Conservation (phyloP, 495 filamentous ascomycete species). For the Extremus antarcticus region DNA sequence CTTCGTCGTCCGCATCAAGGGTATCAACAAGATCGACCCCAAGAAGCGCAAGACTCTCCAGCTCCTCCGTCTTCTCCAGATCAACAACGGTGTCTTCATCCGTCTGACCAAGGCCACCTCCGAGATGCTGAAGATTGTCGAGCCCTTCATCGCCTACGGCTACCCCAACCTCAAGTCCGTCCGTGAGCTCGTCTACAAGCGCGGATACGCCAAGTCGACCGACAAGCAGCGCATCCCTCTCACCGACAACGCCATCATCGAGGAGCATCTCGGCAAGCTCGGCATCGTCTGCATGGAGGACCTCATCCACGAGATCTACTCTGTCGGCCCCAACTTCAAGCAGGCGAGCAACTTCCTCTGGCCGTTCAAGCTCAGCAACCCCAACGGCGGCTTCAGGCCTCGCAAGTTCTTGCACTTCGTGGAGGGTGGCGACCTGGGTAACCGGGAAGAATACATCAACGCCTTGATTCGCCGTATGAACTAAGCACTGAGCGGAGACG, state of each 20-base stretch:
- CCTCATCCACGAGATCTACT: constrained; percentile 98
- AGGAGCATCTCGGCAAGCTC: constrained; percentile 91
- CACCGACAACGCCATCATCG: constrained; percentile 95
- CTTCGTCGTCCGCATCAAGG: constrained; percentile 99
- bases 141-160: constrained; percentile 97
- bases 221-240: constrained; percentile 91
- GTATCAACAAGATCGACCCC: constrained; percentile 99
- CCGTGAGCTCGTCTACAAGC: constrained; percentile 99
- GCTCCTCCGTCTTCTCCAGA: constrained; percentile 96
- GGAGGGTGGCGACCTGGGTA: constrained; percentile 95
- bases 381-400: constrained; percentile 85
- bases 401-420: constrained; percentile 99
- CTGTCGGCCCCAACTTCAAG: constrained; percentile 99
- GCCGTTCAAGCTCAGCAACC: constrained; percentile 99
- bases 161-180: constrained; percentile 98
- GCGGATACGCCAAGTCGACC: constrained; percentile 85
- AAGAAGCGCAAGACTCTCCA: constrained; percentile 99
- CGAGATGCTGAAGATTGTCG: constrained; percentile 96
- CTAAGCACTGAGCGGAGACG: too few relatives aligned
- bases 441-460: constrained; percentile 99
- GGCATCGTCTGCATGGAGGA: constrained; percentile 99
- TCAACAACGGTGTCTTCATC: constrained; percentile 99
- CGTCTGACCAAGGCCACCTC: constrained; percentile 93
- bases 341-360: constrained; percentile 99
- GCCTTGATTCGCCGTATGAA: constrained; percentile 95